These are phyloP conservation scores for Pyrrhoderma noxium DNA, from an alignment of 1,284 basidiomycete genomes.

Conservation along the genomic window DNA sequence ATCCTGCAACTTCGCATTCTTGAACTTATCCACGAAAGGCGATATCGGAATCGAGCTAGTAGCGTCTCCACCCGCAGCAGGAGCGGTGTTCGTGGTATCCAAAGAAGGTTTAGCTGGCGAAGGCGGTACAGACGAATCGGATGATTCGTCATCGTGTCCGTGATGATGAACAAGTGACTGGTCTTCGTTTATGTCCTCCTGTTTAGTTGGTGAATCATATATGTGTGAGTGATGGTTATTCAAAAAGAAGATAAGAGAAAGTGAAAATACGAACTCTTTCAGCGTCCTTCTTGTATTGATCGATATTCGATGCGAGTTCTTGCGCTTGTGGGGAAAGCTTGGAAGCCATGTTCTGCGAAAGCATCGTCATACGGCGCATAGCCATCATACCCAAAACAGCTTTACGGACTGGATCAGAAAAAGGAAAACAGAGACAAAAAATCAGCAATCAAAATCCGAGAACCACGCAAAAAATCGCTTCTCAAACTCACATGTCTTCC, in stretches of 20 bases:
- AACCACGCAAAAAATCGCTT: not conserved
- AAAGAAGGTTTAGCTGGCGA: not conserved
- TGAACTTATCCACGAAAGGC: constrained; percentile 11
- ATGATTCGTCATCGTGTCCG: constrained; percentile 12
- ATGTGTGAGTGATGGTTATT: too few species aligned
- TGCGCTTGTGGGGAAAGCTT: constrained; percentile 37
- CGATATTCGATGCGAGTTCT: constrained; percentile 55
- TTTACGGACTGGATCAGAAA: constrained; percentile 59
- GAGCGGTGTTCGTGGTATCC: not conserved
- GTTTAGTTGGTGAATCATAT: not conserved
- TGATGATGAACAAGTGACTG: constrained; percentile 16
- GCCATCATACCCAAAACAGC: constrained; percentile 83
- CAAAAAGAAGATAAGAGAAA: constrained; percentile 1
- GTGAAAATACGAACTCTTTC: constrained; percentile 44
- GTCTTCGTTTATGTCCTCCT: constrained; percentile 22
- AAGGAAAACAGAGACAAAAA: constrained; percentile 1
- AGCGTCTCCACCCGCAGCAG: not conserved
- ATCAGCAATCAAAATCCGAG: not conserved
- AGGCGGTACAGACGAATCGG: not conserved
- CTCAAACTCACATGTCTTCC: constrained; percentile 66
- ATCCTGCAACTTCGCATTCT: constrained; percentile 8
- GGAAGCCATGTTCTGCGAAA: constrained; percentile 26
- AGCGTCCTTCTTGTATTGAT: constrained; percentile 74
- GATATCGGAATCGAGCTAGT: not conserved
- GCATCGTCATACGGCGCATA: constrained; percentile 67